Evolutionary conservation across 2,329 filamentous ascomycete species (phyloP).

Genomic region (Colletotrichum sp.): DNA sequence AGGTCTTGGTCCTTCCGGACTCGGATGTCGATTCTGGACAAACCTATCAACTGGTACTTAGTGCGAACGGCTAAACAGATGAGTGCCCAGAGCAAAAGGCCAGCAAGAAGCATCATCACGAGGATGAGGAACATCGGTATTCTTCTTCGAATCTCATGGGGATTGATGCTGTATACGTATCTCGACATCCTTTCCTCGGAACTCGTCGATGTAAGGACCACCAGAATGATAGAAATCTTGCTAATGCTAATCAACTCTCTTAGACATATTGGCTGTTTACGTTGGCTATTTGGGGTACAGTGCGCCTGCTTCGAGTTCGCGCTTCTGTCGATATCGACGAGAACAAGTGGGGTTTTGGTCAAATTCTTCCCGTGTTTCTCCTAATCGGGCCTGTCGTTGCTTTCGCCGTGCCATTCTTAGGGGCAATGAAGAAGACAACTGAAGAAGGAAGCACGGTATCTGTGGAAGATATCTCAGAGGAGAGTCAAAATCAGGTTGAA

Average conservation of each 20-base stretch:
- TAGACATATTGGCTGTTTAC: not conserved
- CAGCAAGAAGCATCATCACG: not conserved
- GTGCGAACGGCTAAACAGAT: not conserved
- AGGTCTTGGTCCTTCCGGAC: not conserved
- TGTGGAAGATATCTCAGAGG: not conserved
- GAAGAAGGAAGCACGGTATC: rapidly evolving
- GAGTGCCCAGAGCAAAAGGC: not conserved
- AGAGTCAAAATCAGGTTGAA: not conserved
- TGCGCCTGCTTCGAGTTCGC: not conserved
- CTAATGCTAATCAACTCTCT: not conserved
- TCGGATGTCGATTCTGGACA: not conserved
- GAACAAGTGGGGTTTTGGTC: not conserved
- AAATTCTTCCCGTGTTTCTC: not conserved
- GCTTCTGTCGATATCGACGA: not conserved
- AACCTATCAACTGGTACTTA: not conserved
- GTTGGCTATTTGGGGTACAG: not conserved
- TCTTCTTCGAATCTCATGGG: not conserved
- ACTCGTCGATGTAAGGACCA: not conserved
- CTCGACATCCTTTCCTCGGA: not conserved
- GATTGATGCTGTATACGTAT: not conserved
- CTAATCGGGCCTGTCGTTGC: not conserved
- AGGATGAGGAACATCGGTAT: not conserved
- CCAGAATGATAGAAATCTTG: not conserved
- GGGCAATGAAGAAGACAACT: not conserved
- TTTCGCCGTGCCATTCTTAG: not conserved